A percentile compares a stretch with the other conserved stretches of the same genome.
phyloP scores from a whole-genome alignment of 2,329 filamentous ascomycete genomes.

The Lachnellula suecica region DNA sequence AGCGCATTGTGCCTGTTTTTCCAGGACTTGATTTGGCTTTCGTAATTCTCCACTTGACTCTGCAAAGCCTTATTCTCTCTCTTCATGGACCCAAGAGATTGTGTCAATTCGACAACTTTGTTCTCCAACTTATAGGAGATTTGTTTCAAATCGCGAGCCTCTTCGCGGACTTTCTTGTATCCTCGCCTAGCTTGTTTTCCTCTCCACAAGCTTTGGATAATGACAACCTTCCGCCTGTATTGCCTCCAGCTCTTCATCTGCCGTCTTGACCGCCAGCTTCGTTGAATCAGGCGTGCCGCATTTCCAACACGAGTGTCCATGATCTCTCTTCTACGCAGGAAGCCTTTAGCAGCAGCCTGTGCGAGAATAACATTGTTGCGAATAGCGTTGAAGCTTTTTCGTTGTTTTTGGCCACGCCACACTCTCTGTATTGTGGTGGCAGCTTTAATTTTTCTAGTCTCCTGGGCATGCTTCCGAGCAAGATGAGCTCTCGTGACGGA shows the following conservation, averaged over 20 bases:
- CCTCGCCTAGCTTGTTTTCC: slow-evolving; percentile 75
- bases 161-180: slow-evolving; percentile 91
- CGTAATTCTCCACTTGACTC: slow-evolving; percentile 91
- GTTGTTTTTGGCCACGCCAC: slow-evolving; percentile 90
- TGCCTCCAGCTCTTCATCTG: slow-evolving; percentile 80
- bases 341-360: slow-evolving; percentile 89
- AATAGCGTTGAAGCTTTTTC: slow-evolving; percentile 75
- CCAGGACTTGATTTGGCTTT: slow-evolving; percentile 94
- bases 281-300: slow-evolving; percentile 86
- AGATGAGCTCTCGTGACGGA: slow-evolving; percentile 74
- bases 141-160: slow-evolving; percentile 97
- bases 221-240: slow-evolving; percentile 84
- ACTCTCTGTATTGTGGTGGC: slow-evolving; percentile 93
- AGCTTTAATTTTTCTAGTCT: slow-evolving; percentile 79
- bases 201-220: slow-evolving; percentile 92
- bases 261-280: slow-evolving; percentile 80
- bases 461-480: slow-evolving; percentile 74
- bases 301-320: slow-evolving; percentile 93
- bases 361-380: slow-evolving; percentile 83
- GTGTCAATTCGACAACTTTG: slow-evolving; percentile 98
- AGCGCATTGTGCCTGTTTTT: slow-evolving; percentile 88
- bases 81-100: slow-evolving; percentile 89
- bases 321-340: slow-evolving; percentile 84
- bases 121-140: slow-evolving; percentile 99
- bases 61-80: slow-evolving; percentile 88